Evolutionary conservation across 129 eudicot genomes (phyloP), one percentile per base, ranked within the genome.

Genomic region (Cynara cardunculus): DNA sequence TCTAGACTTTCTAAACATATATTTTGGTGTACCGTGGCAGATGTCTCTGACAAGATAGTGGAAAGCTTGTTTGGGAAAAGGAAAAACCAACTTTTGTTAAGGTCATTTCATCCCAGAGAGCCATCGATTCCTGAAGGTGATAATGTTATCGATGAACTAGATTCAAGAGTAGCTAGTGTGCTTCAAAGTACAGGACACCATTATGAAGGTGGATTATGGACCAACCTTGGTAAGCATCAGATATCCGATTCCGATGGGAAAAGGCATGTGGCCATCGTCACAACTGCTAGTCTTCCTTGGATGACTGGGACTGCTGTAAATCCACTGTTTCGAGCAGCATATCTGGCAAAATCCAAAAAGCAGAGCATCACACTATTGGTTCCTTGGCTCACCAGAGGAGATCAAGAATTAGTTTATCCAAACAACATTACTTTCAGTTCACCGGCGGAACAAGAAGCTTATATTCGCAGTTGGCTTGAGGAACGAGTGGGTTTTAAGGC

Each of bases 271-370:
- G 97, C 99, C 72, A 95, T 95, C 31, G 99, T 95, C 73, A 95
- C 99, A 49, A 95, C 99, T 59, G 99, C 99, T 78, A 92, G 99
- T 83, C 93, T 95, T 49, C 99, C 99, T 31, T 95, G 99, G 99
- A 92, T 95, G 99, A 95, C 99, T 5, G 99, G 99, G 73, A 95
- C 99, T 28, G 97, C 99, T 78, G 97, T 95, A 32, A 95, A 95
- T 77, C 99, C 99, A 9, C 81, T 95, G 82, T 95, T 95, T 77
- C 96, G 99, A 49, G 99, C 99, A 25, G 99, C 99, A 13, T 95
- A 90, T 86, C 64, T 95, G 67, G 94, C 99, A 5, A 90, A 95
- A 78, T 89, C 99, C 72, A 87, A 85, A 28, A 82, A 86, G 74
- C 99, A 95, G 76, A 87, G 87, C 64, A 93, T 95, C 25, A 92